These are phyloP conservation scores for Mucor saturninus DNA, from an alignment of 371 early-diverging fungal genomes.

Conservation along the genomic window DNA sequence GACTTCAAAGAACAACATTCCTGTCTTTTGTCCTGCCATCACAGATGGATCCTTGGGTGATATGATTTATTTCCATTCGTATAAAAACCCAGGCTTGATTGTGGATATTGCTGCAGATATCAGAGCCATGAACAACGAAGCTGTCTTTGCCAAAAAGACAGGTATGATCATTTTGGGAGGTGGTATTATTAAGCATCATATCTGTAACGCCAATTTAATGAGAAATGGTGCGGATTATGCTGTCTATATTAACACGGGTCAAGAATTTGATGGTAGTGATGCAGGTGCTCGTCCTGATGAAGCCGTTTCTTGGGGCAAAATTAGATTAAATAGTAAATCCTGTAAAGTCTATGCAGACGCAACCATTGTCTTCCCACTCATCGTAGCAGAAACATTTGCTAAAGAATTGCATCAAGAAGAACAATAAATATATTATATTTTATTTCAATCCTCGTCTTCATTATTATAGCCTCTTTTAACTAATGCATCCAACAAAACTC, in stretches of 20 bases:
- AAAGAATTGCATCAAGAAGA: conserved; percentile 39
- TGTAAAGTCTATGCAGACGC: conserved; percentile 98
- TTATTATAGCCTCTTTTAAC: conserved; percentile 11
- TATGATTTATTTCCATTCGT: conserved; percentile 99
- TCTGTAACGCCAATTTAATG: conserved; percentile 99
- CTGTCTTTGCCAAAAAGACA: conserved; percentile 94
- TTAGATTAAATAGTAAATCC: conserved; percentile 81
- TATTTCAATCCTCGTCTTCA: not conserved
- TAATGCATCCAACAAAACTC: conserved; percentile 14
- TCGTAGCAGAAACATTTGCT: conserved; percentile 96
- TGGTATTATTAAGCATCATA: conserved; percentile 99
- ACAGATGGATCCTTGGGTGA: conserved; percentile 99
- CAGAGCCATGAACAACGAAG: conserved; percentile 91
- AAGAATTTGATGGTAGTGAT: conserved; percentile 99
- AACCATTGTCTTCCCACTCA: conserved; percentile 93
- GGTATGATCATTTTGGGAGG: conserved; percentile 99
- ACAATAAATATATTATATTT: not conserved
- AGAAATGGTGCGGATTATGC: conserved; percentile 99
- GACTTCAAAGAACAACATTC: conserved; percentile 92
- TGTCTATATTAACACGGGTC: conserved; percentile 98
- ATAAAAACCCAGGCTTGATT: conserved; percentile 91
- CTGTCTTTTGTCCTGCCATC: conserved; percentile 98
- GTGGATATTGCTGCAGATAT: conserved; percentile 98
- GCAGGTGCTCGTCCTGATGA: conserved; percentile 99
- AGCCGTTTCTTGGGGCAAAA: conserved; percentile 99